phyloP scores from a whole-genome alignment of 345 rosid species.

The Hypericum androsaemum region DNA sequence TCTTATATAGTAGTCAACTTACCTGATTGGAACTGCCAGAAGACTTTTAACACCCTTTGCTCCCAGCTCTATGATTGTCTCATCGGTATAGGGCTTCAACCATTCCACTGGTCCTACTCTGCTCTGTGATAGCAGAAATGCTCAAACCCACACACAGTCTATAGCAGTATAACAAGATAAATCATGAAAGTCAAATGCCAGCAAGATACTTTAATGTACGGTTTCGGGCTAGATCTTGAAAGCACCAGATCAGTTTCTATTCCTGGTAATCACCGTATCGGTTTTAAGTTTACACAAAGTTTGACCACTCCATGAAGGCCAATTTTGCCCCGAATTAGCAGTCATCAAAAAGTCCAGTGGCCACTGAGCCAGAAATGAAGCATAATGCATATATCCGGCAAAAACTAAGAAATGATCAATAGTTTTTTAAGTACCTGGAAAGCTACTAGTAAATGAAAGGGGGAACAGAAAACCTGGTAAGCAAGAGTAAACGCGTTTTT shows the following conservation, averaged over 20 bases:
- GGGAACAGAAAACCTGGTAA: slow-evolving; percentile 58
- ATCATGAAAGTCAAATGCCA: not conserved
- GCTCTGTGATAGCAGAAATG: slow-evolving; percentile 50
- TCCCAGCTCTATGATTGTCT: slow-evolving; percentile 84
- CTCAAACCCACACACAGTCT: no score
- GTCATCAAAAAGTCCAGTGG: no score
- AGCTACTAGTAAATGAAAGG: not conserved
- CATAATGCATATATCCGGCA: no score
- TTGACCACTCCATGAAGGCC: no score
- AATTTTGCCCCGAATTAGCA: no score
- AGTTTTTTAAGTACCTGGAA: no score
- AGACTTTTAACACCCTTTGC: slow-evolving; percentile 74
- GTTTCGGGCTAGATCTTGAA: no score
- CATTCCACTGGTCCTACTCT: slow-evolving; percentile 99
- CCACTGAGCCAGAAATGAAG: no score
- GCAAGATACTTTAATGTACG: not conserved
- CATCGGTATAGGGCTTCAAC: slow-evolving; percentile 98
- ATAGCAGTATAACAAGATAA: slow-evolving; percentile 11
- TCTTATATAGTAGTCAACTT: not conserved
- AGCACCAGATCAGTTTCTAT: no score
- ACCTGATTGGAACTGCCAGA: slow-evolving; percentile 93
- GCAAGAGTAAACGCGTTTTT: slow-evolving; percentile 78
- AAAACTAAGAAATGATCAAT: no score
- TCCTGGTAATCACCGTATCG: no score
- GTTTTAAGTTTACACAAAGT: no score